Conservation (phyloP, 805 yeast genomes). For the Wickerhamiella kazuoi region DNA sequence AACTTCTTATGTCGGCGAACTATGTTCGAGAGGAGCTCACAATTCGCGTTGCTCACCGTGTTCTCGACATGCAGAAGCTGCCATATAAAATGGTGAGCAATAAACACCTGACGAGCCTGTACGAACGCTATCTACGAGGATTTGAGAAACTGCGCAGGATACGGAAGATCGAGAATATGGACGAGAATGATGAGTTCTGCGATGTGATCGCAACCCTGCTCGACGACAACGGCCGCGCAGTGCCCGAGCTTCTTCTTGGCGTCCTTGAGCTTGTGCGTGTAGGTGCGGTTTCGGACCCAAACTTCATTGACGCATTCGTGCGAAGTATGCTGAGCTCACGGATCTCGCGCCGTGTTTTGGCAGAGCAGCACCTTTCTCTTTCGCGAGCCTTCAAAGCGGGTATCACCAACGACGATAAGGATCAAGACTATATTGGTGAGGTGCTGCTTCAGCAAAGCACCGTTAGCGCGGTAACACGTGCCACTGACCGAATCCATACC, state of each 20-base stretch:
- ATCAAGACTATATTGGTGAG: slow-evolving; percentile 38
- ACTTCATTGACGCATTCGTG: slow-evolving; percentile 53
- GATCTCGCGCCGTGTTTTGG: slow-evolving; percentile 74
- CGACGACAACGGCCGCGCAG: slow-evolving; percentile 56
- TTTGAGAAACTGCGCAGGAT: slow-evolving; percentile 70
- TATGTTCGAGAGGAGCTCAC: slow-evolving; percentile 79
- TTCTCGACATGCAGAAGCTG: slow-evolving; percentile 58
- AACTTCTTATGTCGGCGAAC: slow-evolving; percentile 67
- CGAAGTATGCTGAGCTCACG: slow-evolving; percentile 67
- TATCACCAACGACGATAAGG: slow-evolving; percentile 26
- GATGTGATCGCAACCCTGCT: slow-evolving; percentile 42
- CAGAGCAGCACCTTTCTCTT: slow-evolving; percentile 77
- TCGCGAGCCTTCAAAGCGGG: slow-evolving; percentile 42
- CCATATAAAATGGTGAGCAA: slow-evolving; percentile 77
- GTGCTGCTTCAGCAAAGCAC: slow-evolving; percentile 70
- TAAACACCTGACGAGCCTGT: slow-evolving; percentile 70
- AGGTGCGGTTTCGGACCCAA: slow-evolving; percentile 39
- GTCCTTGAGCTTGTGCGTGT: slow-evolving; percentile 41
- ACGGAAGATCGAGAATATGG: slow-evolving; percentile 45
- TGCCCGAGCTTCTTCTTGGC: slow-evolving; percentile 87
- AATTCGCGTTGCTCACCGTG: slow-evolving; percentile 62
- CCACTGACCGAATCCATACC: slow-evolving; percentile 26
- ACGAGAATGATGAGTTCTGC: slow-evolving; percentile 64
- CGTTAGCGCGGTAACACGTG: slow-evolving; percentile 36
- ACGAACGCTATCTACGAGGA: slow-evolving; percentile 74